Evolutionary conservation across 306 rosid species (phyloP).

Genomic region (Pyrus bretschneideri): DNA sequence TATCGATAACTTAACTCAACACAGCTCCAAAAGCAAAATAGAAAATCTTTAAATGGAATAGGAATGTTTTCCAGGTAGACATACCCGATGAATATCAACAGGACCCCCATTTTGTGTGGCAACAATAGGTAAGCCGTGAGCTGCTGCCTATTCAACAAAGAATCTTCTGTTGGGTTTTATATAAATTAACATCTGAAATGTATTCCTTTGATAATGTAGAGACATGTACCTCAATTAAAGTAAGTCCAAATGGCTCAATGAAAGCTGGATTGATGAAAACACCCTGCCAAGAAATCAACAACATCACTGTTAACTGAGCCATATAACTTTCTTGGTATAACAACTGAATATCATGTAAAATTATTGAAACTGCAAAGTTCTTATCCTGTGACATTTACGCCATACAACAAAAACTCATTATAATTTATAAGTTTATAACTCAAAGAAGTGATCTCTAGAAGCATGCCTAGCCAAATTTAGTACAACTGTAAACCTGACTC

Average conservation of each 20-base stretch:
- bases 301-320: background rate
- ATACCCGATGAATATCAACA: conserved; percentile 50
- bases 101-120: conserved; percentile 60
- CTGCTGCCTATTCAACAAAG: conserved; percentile 43
- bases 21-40: background rate
- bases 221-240: conserved; percentile 43
- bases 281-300: conserved; percentile 30
- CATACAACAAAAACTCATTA: background rate
- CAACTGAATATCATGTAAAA: background rate
- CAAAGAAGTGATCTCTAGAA: background rate
- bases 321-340: background rate
- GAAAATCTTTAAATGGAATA: background rate
- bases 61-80: conserved; percentile 9
- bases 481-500: background rate
- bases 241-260: conserved; percentile 59
- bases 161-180: background rate
- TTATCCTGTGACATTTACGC: background rate
- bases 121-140: conserved; percentile 54
- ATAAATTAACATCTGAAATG: background rate
- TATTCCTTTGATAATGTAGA: background rate
- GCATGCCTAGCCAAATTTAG: background rate
- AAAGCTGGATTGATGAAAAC: conserved; percentile 62
- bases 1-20: background rate
- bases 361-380: background rate
- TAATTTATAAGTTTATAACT: background rate